Base-by-base conservation (phyloP, 2,329 filamentous ascomycete species). In the Fusarium chuoi region DNA sequence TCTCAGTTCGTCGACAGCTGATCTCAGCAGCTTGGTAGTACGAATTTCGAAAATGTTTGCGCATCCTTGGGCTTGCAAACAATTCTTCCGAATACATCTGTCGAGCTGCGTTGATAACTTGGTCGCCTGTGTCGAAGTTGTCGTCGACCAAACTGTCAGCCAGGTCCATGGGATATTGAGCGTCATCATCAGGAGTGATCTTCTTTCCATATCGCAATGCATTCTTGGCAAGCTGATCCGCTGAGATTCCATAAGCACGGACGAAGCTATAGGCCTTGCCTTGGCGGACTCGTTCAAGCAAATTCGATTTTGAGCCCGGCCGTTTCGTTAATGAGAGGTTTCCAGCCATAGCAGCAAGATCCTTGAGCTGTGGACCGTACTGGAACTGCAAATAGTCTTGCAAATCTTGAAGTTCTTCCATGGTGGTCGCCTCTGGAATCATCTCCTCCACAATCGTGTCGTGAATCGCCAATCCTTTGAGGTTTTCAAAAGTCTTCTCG, bases 361-460 rank as follows among this genome's bases (percentile, higher is more conserved):
- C 95, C 80, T 94, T 96, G 55, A 98, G 87, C 80, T 97, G 91
- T 7, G 91, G 86, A 9, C 93, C 91, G 78, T 98, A 98, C 79
- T 95, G 93, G 83, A 99, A 99, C 79, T 98, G 95, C 60, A 98
- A 86, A 78, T 98, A 98, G 79, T 99, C 96, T 80, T 98, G 96
- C 28, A 99, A 84, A 81, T 99, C 96, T 80, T 99, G 96, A 24
- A 99, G 88, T 80, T 99, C 96, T 80, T 99, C 96, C 87, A 98
- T 95, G 1, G 93, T 96, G 9, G 90, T 90, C 7, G 95, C 95
- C 65, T 91, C 87, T 2, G 89, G 87, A n/a, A 96, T 89, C 87
- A 98, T 92, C 75, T 95, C 92, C 51, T 96, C 93, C 45, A 98
- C 91, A 64, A 94, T 91, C 3, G 86, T 80, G 79, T 98, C 96